phyloP scores from a whole-genome alignment of 768 basidiomycete species.

The Mycena filopes region DNA sequence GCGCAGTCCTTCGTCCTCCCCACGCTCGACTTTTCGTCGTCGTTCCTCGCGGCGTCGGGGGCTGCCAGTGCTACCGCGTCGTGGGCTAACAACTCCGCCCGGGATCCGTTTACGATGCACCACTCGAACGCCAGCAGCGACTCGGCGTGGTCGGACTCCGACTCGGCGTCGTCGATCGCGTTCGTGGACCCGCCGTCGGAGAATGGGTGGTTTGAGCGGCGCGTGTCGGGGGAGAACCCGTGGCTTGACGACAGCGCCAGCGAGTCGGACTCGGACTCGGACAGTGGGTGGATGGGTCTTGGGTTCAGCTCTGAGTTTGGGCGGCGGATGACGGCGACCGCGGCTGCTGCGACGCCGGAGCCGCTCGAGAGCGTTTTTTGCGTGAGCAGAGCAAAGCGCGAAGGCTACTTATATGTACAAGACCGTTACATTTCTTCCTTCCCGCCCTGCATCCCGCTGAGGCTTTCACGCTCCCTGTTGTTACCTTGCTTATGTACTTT shows the following conservation, averaged over 20 bases:
- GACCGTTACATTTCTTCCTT: no score
- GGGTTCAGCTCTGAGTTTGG: slow-evolving; percentile 55
- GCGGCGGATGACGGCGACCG: slow-evolving; percentile 16
- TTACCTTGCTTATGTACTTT: not conserved
- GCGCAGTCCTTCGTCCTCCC: slow-evolving; percentile 80
- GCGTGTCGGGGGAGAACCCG: not conserved
- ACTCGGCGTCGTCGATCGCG: not conserved
- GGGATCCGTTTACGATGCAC: not conserved
- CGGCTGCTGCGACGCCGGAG: slow-evolving; percentile 13
- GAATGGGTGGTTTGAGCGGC: slow-evolving; percentile 36
- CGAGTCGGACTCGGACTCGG: slow-evolving; percentile 2
- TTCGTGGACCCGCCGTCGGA: slow-evolving; percentile 42
- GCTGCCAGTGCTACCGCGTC: slow-evolving; percentile 5
- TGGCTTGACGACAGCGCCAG: slow-evolving; percentile 8
- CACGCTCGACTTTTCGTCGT: slow-evolving; percentile 76
- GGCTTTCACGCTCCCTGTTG: slow-evolving; percentile 7
- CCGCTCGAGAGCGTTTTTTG: slow-evolving; percentile 30
- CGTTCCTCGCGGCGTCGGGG: slow-evolving; percentile 45
- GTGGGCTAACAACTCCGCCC: not conserved
- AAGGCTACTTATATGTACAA: no score
- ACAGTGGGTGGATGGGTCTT: slow-evolving; percentile 32
- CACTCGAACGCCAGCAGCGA: slow-evolving; percentile 16
- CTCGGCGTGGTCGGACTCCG: slow-evolving; percentile 14
- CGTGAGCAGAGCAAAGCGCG: no score
- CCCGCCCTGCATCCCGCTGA: not conserved